Evolutionary conservation across 2,329 filamentous ascomycete genomes (phyloP), one percentile per base, ranked within the genome.

Genomic region (Colletotrichum tofieldiae): DNA sequence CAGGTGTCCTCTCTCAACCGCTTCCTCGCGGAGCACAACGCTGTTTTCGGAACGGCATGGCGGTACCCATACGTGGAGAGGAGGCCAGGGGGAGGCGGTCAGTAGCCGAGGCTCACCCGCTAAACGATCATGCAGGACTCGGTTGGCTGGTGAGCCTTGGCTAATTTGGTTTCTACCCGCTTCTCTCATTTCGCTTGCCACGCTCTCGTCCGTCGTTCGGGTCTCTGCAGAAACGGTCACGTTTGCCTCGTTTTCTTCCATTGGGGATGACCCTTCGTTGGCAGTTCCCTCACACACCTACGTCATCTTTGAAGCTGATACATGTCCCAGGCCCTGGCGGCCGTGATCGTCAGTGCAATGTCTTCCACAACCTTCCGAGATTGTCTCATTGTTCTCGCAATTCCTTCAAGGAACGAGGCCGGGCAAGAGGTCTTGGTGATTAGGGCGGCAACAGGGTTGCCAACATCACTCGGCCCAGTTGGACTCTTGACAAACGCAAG

Each of bases 11-110:
- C 29, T 61, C 45, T 37, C 39, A 3, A 64, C 23, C 41, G 23
- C 18, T 18, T 26, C n/a, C 20, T 26, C 65, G 41, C 65, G 45
- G 59, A 64, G 45, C 43, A 49, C 37, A 54, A 41, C 14, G 18
- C 58, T 69, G 69, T 45, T 69, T 72, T 72, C 65, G 65, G 65
- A 72, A 64, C 65, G 58, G 47, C 39, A 1, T 41, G 60, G 47
- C 55, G 55, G 47, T 35, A 32, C 67, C 54, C 26, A 45, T 37
- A 70, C 43, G 65, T 66, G 37, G 65, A 35, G 56, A 29, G 63
- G 56, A 49, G 49, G 68, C 54, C 56, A 49, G 41, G 32, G 43
- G 20, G 26, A 52, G 32, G 45, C 55, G 61, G 49, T 29, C 65
- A 64, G 45, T 58, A 56, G 58, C 68, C 56, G 51, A 67, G 64